Base-by-base conservation (phyloP, 345 rosid species). In the Heritiera fomes region DNA sequence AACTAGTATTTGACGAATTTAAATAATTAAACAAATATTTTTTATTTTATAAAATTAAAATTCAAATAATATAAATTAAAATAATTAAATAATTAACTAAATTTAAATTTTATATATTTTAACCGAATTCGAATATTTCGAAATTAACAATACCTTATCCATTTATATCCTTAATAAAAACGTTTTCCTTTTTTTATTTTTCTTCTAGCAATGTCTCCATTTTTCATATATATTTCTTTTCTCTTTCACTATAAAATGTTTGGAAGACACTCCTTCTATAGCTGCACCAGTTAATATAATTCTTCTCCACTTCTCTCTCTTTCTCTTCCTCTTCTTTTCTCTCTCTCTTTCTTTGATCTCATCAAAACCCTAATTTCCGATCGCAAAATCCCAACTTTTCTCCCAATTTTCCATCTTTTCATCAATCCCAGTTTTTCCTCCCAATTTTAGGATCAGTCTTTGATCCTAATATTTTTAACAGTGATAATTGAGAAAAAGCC, bases 311-410 rank as follows among this genome's bases (percentile, higher is more conserved):
- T 34, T 1, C 38, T 34, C 38, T 34, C 38, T 34, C 38, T 34
- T 34, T 34, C 38, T 34, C 38, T 34, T 34, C 38, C 38, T 1
- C 38, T 34, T 34, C 38, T 34, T 34, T 80, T 74, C 84, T 82
- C 81, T 82, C 81, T 77, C 71, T 80, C 77, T 78, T 56, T 14
- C 65, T 71, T 84, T 87, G 87, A 85, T 89, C 87, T 71, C 83
- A 79, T 69, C 71, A 72, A 83, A 89, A 86, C 91, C 94, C 91
- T 91, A 88, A 80, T 80, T 81, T 81, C 32, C 66, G 74, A 84
- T 84, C 82, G 78, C 78, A 75, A 49, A 78, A 13, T 75, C 63
- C 45, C 81, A 12, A 58, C 32, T 6, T 60, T 60, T n/a, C 61
- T 68, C 8, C 56, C 52, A 28, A 55, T 1, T 32, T 62, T 23